Conservation (phyloP, 768 basidiomycete genomes). For the Dendrothele bispora region DNA sequence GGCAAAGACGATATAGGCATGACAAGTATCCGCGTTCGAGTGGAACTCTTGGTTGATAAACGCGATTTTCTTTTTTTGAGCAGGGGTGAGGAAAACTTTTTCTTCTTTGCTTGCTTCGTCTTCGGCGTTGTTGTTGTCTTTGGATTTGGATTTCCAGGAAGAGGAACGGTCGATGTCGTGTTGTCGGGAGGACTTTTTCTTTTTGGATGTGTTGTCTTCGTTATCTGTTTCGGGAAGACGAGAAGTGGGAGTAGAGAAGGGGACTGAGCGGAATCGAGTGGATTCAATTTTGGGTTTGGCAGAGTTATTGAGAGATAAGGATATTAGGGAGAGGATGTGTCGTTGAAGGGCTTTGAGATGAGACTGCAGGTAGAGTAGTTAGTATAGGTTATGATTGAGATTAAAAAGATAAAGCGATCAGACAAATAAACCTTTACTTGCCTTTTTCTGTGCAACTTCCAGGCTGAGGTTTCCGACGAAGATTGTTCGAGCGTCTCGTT, state of each 20-base stretch:
- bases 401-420: neutral
- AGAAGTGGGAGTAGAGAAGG: conserved; percentile 82
- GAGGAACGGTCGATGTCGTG: conserved; percentile 62
- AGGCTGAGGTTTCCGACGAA: conserved; percentile 90
- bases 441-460: conserved; percentile 75
- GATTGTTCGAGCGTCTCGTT: conserved; percentile 78
- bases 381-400: conserved; percentile 4
- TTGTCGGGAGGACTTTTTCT: conserved; percentile 32
- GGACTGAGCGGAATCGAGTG: conserved; percentile 88
- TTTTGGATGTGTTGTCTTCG: conserved; percentile 28
- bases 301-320: conserved; percentile 39
- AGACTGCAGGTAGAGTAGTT: conserved; percentile 48
- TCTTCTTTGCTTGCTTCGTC: conserved; percentile 42
- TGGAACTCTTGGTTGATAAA: conserved; percentile 95
- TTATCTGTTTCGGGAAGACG: conserved; percentile 49
- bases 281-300: conserved; percentile 72
- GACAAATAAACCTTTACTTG: conserved; percentile 33
- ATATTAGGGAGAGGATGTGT: conserved; percentile 72
- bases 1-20: conserved; percentile 92
- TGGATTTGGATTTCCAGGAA: conserved; percentile 50
- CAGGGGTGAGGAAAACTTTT: conserved; percentile 72
- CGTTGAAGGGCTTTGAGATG: conserved; percentile 72
- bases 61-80: conserved; percentile 90
- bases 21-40: conserved; percentile 67
- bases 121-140: conserved; percentile 37